Evolutionary conservation across 345 rosid genomes (phyloP), one percentile per base, ranked within the genome.

Genomic region (Salix brachista): DNA sequence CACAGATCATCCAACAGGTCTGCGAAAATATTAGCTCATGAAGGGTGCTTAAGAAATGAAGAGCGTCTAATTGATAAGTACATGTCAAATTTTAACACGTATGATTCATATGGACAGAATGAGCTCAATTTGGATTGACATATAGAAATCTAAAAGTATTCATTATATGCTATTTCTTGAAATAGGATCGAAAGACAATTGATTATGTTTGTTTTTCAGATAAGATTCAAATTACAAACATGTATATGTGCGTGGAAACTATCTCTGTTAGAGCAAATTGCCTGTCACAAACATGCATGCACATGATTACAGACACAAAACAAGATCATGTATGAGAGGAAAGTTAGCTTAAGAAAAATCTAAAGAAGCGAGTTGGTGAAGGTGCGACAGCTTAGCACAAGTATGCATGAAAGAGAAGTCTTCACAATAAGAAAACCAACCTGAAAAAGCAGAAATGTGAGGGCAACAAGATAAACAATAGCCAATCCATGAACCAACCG

Each of bases 401-500:
- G 41, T 10, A 6, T 66, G 39, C 44, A 30, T 1, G 1, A 72
- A 5, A 12, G 6, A 8, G 19, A 50, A 68, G 21, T 14, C 42
- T 16, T 26, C 41, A 34, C 5, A 21, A 70, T 36, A 68, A 65
- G 4, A 74, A 73, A 81, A 67, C 85, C 67, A 86, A 96, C 99
- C 98, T 96, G 99, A 80, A 96, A 96, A 83, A 96, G 99, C 79
- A 92, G 90, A 85, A 96, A 96, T 34, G 99, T 90, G 71, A 96
- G 97, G 68, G 92, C 85, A 75, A 94, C 97, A 66, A 96, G 90
- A 86, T 96, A 96, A 71, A 92, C 78, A 68, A 96, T 92, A 50
- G 99, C 99, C 97, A 96, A 82, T 79, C 99, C 99, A 82, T 96
- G 99, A 86, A 92, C 98, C 84, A 96, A 85, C 36, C 98, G 97